Evolutionary conservation across 176 grass and related monocot genomes (phyloP), one percentile per base, ranked within the genome.

Genomic region (Eragrostis curvula): DNA sequence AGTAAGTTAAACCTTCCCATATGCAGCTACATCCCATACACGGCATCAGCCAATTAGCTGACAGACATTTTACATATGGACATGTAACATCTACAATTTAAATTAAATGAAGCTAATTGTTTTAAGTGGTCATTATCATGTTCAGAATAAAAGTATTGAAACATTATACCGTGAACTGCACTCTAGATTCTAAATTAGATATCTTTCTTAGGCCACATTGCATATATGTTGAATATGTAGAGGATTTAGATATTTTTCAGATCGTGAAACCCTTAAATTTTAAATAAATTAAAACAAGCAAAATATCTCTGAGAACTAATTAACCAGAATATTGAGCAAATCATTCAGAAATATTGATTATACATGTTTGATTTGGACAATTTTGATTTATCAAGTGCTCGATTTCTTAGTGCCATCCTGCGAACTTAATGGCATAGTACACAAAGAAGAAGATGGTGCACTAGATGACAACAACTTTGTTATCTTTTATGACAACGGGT

Each of bases 341-440:
- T 36, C 32, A 36, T 36, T 36, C 32, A 4, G 4, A 36, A 2
- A 36, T 36, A 36, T 36, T 4, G 32, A 36, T 36, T 36, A 2
- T 36, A n/a, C n/a, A 36, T 36, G 32, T 36, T 36, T 36, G 32
- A 36, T 36, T 36, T 36, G 32, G 32, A 36, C 32, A 36, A 36
- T 36, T 36, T 36, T 36, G 4, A 36, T 36, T 36, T 36, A 36
- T 36, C 32, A 36, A 36, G 32, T 36, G 52, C 7, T 7, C 1
- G 17, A 80, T 84, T 68, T 9, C 25, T n/a, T 79, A 88, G 87
- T 88, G 45, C 66, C 87, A 80, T 55, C 77, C 17, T 61, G 28
- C 13, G 60, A 84, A 36, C 87, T 84, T 61, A 78, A 59, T 69
- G 75, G 32, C 24, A 15, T 80, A 66, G 51, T 30, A n/a, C 68